Base-by-base conservation (phyloP, 2,329 filamentous ascomycete genomes). In the Gaeumannomyces sp. region DNA sequence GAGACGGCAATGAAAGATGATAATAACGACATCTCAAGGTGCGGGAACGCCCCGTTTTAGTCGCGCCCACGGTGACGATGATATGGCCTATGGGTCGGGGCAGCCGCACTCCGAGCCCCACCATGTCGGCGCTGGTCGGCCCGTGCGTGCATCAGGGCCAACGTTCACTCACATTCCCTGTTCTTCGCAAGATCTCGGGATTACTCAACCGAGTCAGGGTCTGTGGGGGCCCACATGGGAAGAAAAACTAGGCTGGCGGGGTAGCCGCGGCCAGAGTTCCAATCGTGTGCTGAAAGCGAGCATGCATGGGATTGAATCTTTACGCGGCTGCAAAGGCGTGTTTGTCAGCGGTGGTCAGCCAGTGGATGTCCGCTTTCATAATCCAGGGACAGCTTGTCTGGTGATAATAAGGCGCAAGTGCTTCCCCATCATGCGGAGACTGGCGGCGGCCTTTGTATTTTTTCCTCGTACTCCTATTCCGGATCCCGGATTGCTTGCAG, bases 281-380 rank as follows among this genome's bases (percentile, higher is more conserved):
- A 33, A 8, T 50, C 2, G 19, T 7, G 38, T n/a, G 45, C 45
- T 50, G 45, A n/a, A 45, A 50, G 45, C 2, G 11, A 19, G 38
- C 38, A 50, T 5, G 16, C 38, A 31, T 31, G 31, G 31, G 8
- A 31, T 8, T 31, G n/a, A n/a, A n/a, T 50, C 38, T 50, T n/a
- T n/a, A 19, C 45, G 45, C 19, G 38, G 38, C 38, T 22, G 2
- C 19, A 33, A 29, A 13, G 38, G 38, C 14, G 13, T 22, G 57
- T 59, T 59, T 59, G 57, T 59, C 57, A 59, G 57, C 57, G 57
- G 57, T 27, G 7, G 57, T 59, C 57, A 53, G 45, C 45, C 22
- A 53, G 45, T 53, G 45, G 45, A n/a, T 53, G 22, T 8, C 22
- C 6, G 45, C 45, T 53, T 53, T 53, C 45, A 53, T 53, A 53